phyloP scores from a whole-genome alignment of 345 rosid genomes.

The Hibiscus syriacus region DNA sequence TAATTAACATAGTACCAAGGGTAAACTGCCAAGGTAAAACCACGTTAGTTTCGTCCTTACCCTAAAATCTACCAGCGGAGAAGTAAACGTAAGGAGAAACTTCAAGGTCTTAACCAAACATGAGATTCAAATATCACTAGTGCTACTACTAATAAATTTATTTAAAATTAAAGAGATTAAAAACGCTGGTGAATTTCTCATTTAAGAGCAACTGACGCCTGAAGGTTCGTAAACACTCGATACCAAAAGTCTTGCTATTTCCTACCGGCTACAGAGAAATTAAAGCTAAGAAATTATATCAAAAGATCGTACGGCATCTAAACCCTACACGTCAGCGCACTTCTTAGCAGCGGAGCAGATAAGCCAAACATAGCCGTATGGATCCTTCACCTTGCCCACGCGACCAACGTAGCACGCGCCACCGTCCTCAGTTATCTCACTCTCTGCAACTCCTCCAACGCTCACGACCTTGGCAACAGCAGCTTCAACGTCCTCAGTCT shows the following conservation, averaged over 20 bases:
- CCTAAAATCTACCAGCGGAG: too few species aligned
- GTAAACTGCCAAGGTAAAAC: too few species aligned
- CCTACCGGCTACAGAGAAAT: background rate
- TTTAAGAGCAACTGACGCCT: background rate
- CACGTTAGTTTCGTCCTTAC: too few species aligned
- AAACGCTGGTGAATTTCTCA: background rate
- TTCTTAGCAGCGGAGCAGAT: slow-evolving; percentile 36
- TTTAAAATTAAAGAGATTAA: too few species aligned
- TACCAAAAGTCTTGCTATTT: too few species aligned
- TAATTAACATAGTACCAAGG: too few species aligned
- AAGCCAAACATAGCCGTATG: too few species aligned
- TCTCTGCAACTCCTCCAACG: slow-evolving; percentile 62
- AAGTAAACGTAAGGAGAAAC: too few species aligned
- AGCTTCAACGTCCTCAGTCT: slow-evolving; percentile 57
- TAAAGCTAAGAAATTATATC: background rate
- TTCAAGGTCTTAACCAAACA: too few species aligned
- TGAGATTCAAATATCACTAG: too few species aligned
- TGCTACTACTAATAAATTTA: too few species aligned
- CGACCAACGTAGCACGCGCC: slow-evolving; percentile 43
- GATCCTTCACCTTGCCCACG: slow-evolving; percentile 67
- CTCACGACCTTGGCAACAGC: slow-evolving; percentile 57
- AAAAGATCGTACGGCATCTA: slow-evolving; percentile 26
- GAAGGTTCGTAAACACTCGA: background rate
- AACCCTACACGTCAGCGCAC: slow-evolving; percentile 33
- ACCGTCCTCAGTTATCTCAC: too few species aligned